Evolutionary conservation across 2,329 filamentous ascomycete species (phyloP).

Genomic region (Cladosporium phlei): DNA sequence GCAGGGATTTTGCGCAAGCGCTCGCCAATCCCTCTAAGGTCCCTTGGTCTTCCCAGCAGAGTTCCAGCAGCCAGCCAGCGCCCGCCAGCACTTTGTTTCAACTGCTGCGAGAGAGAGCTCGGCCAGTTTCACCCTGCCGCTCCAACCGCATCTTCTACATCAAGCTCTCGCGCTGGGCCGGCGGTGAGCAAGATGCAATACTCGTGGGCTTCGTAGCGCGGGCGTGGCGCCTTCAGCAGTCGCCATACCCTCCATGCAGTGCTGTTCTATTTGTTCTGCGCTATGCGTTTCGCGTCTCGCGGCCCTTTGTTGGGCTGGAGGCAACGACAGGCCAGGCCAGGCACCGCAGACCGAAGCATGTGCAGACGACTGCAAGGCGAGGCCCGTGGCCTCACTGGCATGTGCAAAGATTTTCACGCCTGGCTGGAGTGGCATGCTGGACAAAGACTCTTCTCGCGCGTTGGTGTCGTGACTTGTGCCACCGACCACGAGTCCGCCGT

Average conservation of each 20-base stretch:
- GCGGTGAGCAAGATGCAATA: not conserved
- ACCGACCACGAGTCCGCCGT: not conserved
- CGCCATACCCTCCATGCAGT: not conserved
- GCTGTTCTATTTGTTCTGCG: not conserved
- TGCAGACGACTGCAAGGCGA: not conserved
- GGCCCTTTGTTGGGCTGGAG: constrained; percentile 1
- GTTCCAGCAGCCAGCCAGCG: too few relatives aligned
- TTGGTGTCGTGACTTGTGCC: constrained; percentile 1
- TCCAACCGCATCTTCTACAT: constrained; percentile 6
- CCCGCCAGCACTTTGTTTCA: too few relatives aligned
- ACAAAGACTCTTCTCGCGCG: not conserved
- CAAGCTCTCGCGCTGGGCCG: not conserved
- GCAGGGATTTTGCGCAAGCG: constrained; percentile 1
- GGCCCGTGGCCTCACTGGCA: not conserved
- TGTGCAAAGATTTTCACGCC: not conserved
- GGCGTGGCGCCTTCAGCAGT: constrained; percentile 4
- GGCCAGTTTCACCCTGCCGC: constrained; percentile 12
- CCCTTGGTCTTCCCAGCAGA: not conserved
- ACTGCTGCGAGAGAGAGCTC: not conserved
- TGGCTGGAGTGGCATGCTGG: not conserved
- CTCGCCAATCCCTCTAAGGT: not conserved
- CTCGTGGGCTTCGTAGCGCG: constrained; percentile 2
- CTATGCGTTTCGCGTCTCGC: constrained; percentile 6
- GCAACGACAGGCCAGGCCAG: too few relatives aligned
- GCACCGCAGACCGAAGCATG: too few relatives aligned